A percentile compares a stretch with the other conserved stretches of the same genome.
Conservation (phyloP, 2,329 filamentous ascomycete species). For the Pyrenochaeta sp. region DNA sequence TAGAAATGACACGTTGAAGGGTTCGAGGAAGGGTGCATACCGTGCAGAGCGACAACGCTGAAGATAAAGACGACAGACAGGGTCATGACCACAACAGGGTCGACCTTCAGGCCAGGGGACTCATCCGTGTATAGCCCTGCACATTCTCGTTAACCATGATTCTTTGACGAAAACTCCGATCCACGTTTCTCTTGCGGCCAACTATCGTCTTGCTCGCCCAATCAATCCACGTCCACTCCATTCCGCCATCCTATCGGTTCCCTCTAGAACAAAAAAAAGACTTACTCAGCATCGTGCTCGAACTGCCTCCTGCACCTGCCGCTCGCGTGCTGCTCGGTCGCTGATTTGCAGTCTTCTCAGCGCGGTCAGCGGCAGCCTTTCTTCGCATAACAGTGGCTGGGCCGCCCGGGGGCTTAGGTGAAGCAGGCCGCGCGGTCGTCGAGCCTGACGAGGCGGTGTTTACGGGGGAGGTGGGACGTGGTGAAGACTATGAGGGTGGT, state of each 20-base stretch:
- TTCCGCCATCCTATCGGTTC: neutral
- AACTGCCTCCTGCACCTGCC: conserved; percentile 93
- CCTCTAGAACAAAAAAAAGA: conserved; percentile 32
- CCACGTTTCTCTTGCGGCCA: neutral
- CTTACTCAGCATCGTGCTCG: conserved; percentile 97
- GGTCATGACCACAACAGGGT: conserved; percentile 96
- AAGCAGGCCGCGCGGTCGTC: conserved; percentile 78
- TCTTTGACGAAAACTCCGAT: neutral
- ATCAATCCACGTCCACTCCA: neutral
- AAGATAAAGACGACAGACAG: conserved; percentile 98
- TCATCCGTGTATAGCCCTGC: conserved; percentile 97
- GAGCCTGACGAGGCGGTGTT: conserved; percentile 65
- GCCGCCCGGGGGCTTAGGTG: conserved; percentile 88
- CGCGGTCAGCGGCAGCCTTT: conserved; percentile 94
- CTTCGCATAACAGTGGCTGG: conserved; percentile 95
- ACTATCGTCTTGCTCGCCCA: neutral
- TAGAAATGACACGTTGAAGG: conserved; percentile 6
- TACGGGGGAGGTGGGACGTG: conserved; percentile 49
- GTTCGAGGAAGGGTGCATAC: conserved; percentile 64
- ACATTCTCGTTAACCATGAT: conserved; percentile 22
- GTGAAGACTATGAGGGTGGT: conserved; percentile 12
- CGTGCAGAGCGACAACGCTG: conserved; percentile 95
- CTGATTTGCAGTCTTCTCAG: conserved; percentile 95
- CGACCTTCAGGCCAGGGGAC: conserved; percentile 95
- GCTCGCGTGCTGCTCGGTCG: conserved; percentile 91